These are phyloP conservation scores for Phytomonas francai DNA, from an alignment of 208 protist species.

Conservation along the genomic window DNA sequence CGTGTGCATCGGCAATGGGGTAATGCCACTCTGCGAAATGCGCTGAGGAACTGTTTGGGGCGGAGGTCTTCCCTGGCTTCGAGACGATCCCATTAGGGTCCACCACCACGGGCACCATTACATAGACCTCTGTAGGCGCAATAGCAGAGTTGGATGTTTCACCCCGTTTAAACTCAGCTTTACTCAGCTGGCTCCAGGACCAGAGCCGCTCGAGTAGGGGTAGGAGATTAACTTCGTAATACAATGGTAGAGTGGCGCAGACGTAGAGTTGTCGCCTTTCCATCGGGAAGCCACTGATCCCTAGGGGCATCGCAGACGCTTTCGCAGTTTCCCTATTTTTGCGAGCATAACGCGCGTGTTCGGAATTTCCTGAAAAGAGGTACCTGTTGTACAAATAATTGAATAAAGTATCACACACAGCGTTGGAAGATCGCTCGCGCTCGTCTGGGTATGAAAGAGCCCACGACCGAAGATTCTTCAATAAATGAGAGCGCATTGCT, in stretches of 20 bases:
- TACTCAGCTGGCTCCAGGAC: constrained; percentile 7
- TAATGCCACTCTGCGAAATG: background rate
- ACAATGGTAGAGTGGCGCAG: constrained; percentile 61
- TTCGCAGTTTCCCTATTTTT: background rate
- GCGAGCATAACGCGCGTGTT: background rate
- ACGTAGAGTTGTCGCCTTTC: constrained; percentile 24
- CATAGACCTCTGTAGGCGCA: constrained; percentile 3
- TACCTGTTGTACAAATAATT: background rate
- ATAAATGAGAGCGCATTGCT: background rate
- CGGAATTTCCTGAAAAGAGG: background rate
- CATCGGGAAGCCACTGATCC: background rate
- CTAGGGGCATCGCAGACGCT: background rate
- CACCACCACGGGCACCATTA: constrained; percentile 20
- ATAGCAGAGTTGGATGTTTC: background rate
- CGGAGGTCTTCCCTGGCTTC: background rate
- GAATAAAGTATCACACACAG: constrained; percentile 4
- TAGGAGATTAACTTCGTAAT: constrained; percentile 61
- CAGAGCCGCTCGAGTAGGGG: constrained; percentile 57
- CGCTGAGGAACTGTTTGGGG: background rate
- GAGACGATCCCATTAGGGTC: background rate
- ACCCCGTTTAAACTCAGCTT: background rate
- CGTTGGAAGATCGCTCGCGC: background rate
- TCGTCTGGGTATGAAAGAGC: background rate
- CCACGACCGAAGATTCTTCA: background rate
- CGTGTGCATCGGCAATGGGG: background rate